Base-by-base conservation (phyloP, 139 green algal genomes). In the Nannochloris sp. region DNA sequence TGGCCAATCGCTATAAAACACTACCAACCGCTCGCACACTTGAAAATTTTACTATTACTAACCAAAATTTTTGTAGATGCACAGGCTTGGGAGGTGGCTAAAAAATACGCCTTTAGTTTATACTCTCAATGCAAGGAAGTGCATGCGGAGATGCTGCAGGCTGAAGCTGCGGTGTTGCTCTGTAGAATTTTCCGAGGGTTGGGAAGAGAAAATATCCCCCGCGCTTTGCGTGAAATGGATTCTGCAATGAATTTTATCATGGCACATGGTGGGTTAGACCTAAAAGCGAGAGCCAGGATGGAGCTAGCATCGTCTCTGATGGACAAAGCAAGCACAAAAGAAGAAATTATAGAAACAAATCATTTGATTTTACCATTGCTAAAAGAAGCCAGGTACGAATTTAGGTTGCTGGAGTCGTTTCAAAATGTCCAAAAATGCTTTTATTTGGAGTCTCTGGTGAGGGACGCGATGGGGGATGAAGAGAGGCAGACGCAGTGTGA, bases 11-110 rank as follows among this genome's bases (percentile, higher is more conserved):
- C 64, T 4, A 31, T 31, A 4, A 36, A 64, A 6, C 48, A 67
- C 10, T 63, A 63, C 15, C 44, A 69, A 38, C 66, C 81, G 33
- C 47, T 67, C 19, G 60, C 70, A 23, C 56, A 62, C 9, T 35
- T 79, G 15, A 62, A 68, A 45, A 57, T 73, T 51, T 67, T 87
- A 60, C 60, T 87, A 60, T 67, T 85, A 45, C 45, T 86, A 64
- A 78, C 59, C 4, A 68, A 70, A 27, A 61, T 76, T 5, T 69
- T 84, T 51, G 42, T 66, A 4, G 60, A 60, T 4, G 75, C 79
- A 3, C 72, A 65, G 2, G 61, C 69, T 32, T 73, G 72, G 1
- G 37, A 73, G 30, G 54, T 66, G 0, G 79, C 72, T 23, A 70
- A 87, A 38, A 72, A 72, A 31, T 77, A 87, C 44, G 62, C 73